Evolutionary conservation across 306 rosid species (phyloP).

Genomic region (Ammopiptanthus mongolicus): DNA sequence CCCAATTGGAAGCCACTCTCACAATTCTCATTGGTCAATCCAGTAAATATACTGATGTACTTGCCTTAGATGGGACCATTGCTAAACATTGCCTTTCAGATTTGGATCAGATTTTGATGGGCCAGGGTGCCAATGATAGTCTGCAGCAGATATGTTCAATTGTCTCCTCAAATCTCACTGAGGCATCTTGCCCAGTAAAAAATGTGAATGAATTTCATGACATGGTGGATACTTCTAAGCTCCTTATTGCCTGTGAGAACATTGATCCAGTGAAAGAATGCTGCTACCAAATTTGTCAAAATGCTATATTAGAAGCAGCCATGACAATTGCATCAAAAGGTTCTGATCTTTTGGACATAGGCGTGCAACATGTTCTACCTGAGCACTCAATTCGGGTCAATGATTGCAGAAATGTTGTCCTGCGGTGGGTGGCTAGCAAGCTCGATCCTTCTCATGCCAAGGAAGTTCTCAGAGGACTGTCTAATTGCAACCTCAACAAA

Average conservation of each 20-base stretch:
- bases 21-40: constrained; percentile 85
- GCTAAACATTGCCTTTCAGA: constrained; percentile 80
- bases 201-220: constrained; percentile 59
- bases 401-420: constrained; percentile 77
- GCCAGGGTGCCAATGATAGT: constrained; percentile 66
- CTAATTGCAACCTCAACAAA: constrained; percentile 88
- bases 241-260: constrained; percentile 76
- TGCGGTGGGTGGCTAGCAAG: constrained; percentile 86
- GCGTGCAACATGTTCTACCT: constrained; percentile 46
- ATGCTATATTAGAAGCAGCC: constrained; percentile 90
- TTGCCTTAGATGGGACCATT: constrained; percentile 63
- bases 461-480: constrained; percentile 81
- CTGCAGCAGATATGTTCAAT: constrained; percentile 65
- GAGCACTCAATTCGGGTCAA: constrained; percentile 43
- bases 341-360: constrained; percentile 56
- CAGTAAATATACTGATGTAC: constrained; percentile 59
- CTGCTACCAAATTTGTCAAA: constrained; percentile 70
- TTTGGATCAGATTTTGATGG: constrained; percentile 77
- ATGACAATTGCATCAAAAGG: constrained; percentile 59
- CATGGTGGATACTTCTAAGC: constrained; percentile 66
- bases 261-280: constrained; percentile 91
- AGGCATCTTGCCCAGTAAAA: constrained; percentile 73
- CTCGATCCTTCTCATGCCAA: constrained; percentile 67
- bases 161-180: constrained; percentile 64
- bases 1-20: constrained; percentile 92